Conservation (phyloP, 257 asterid genomes). For the Solanum corneliomulleri region DNA sequence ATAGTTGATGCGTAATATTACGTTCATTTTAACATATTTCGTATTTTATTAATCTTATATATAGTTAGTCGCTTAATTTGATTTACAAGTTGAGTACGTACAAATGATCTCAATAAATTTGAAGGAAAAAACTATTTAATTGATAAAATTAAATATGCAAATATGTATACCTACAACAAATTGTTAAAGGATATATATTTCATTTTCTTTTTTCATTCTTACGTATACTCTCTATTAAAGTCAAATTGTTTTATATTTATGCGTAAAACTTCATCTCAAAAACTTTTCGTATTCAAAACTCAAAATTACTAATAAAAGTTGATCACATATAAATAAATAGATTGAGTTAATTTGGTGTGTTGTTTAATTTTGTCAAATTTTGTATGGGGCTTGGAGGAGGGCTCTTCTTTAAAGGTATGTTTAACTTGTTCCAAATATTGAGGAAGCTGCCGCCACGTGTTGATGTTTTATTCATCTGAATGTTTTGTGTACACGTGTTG, state of each 20-base stretch:
- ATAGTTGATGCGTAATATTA: not conserved
- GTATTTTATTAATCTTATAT: no score
- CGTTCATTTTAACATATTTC: not conserved
- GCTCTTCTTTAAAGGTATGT: not conserved
- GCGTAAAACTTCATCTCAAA: rapidly evolving
- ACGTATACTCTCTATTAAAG: no score
- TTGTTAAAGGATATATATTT: no score
- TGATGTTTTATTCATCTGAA: not conserved
- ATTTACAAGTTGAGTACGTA: not conserved
- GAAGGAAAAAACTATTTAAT: not conserved
- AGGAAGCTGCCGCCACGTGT: not conserved
- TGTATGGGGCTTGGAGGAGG: not conserved
- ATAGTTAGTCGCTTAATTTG: not conserved
- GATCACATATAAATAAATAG: not conserved
- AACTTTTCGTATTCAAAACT: no score
- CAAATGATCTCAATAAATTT: no score
- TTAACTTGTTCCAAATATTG: not conserved
- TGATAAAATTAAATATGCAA: not conserved
- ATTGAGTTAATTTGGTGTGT: not conserved
- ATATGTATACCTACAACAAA: not conserved
- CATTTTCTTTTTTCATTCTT: not conserved
- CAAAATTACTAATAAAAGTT: no score
- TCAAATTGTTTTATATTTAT: no score
- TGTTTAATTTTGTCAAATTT: not conserved
- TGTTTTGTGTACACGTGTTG: not conserved